Conservation (phyloP, 192 early-diverging fungal genomes). For the Podochytrium sp. region DNA sequence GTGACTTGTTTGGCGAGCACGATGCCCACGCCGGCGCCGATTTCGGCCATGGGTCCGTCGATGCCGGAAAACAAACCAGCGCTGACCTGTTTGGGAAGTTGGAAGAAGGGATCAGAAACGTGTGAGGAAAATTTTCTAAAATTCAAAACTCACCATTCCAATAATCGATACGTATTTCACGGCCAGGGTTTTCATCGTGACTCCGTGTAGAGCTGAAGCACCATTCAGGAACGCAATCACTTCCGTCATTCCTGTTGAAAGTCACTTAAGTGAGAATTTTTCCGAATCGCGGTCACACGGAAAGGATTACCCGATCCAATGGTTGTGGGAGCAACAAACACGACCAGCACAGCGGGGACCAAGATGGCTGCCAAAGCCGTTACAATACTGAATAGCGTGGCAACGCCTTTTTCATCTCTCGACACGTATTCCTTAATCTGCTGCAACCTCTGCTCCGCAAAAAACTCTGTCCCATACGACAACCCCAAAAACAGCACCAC, state of each 20-base stretch:
- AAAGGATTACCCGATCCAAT: too few species aligned
- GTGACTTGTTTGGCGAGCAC: not conserved
- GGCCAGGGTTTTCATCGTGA: not conserved
- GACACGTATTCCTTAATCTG: conserved; percentile 12
- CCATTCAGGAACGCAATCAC: conserved; percentile 44
- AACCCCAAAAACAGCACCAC: conserved; percentile 18
- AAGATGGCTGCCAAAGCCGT: conserved; percentile 20
- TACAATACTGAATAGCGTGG: conserved; percentile 25
- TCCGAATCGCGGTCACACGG: too few species aligned
- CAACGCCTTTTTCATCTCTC: not conserved
- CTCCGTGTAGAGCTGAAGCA: conserved; percentile 7
- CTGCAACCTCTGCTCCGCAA: conserved; percentile 30
- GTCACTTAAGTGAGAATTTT: too few species aligned
- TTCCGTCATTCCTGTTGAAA: conserved; percentile 39
- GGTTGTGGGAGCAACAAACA: not conserved
- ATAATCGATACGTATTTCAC: conserved; percentile 23
- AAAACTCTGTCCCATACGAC: conserved; percentile 30
- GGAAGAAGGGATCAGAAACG: conserved; percentile 22
- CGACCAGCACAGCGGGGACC: not conserved
- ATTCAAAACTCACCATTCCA: conserved; percentile 8
- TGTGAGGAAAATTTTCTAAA: not conserved
- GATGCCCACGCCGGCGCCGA: conserved; percentile 34
- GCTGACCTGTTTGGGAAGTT: too few species aligned
- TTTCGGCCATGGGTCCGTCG: conserved; percentile 41
- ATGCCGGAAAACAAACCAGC: conserved; percentile 35